Evolutionary conservation across 495 filamentous ascomycete genomes (phyloP), one percentile per base, ranked within the genome.

Genomic region (Lasiosphaeria miniovina): DNA sequence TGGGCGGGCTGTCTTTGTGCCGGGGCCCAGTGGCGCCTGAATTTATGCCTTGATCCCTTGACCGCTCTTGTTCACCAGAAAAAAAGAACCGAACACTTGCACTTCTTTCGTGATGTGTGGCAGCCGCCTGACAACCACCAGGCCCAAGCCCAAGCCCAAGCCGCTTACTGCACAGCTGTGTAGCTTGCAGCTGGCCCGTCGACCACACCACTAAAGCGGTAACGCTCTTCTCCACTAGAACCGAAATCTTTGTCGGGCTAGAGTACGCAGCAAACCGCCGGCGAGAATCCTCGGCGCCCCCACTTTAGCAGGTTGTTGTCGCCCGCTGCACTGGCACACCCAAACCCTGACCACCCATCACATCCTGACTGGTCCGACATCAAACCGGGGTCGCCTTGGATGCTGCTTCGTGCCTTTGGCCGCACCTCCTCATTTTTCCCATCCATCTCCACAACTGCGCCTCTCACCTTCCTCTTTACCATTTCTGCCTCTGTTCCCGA

Each of bases 361-460:
- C 66, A 46, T 58, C 66, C 65, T 66, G 62, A 69, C 64, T 75
- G 67, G 65, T 63, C 67, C 61, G 11, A 6, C 9, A 24, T 8
- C 53, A 49, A 56, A 61, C 71, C 50, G 64, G 60, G 59, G 61
- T 49, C n/a, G n/a, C n/a, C 60, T 58, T 66, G 66, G 61, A 58
- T 59, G 62, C 61, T 55, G 55, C 55, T 49, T 59, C 58, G 38
- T 54, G 38, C 58, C 71, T 57, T 69, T 65, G 62, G 61, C 76
- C 65, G 69, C 63, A 68, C 74, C 68, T 70, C 70, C 68, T 65
- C 68, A 66, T 60, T 71, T 71, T 72, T 73, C 68, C 43, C 66
- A 60, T 64, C 54, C 61, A 59, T 59, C 66, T 57, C 60, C 57
- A 65, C 65, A 53, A 57, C 64, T 36, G 40, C 58, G 43, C 43